Evolutionary conservation across 805 yeast species (phyloP).

Genomic region (Candida insectalens): DNA sequence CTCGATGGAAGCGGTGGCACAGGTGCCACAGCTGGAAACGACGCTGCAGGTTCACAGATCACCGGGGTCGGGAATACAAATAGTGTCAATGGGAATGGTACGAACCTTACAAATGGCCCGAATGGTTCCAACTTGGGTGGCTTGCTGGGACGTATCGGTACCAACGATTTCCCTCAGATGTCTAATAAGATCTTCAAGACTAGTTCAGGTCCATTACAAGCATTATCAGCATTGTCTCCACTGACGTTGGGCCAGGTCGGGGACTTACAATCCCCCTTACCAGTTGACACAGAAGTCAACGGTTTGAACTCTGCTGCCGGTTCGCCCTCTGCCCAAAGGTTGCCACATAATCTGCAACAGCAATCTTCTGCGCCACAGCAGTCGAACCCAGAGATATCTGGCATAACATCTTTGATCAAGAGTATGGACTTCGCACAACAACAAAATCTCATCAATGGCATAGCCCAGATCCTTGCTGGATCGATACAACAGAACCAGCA

Average conservation of each 20-base stretch:
- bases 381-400: not conserved
- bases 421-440: constrained; percentile 16
- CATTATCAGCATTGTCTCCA: not conserved
- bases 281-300: not conserved
- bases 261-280: too few species aligned
- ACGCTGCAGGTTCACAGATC: not conserved
- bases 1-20: too few species aligned
- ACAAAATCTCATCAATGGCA: constrained; percentile 13
- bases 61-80: not conserved
- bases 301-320: not conserved
- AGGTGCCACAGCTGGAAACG: too few species aligned
- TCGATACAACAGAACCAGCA: not conserved
- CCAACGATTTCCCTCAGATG: constrained; percentile 16
- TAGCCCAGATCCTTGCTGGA: constrained; percentile 7
- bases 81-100: constrained; percentile 2
- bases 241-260: too few species aligned
- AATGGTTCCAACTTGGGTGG: too few species aligned
- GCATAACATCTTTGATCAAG: constrained; percentile 13
- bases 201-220: constrained; percentile 4
- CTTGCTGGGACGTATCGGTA: too few species aligned
- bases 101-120: too few species aligned
- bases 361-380: not conserved
- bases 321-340: not conserved
- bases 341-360: too few species aligned
- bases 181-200: constrained; percentile 12